Evolutionary conservation across 768 basidiomycete species (phyloP), one percentile per base, ranked within the genome.

Genomic region (Termitomyces sp.): DNA sequence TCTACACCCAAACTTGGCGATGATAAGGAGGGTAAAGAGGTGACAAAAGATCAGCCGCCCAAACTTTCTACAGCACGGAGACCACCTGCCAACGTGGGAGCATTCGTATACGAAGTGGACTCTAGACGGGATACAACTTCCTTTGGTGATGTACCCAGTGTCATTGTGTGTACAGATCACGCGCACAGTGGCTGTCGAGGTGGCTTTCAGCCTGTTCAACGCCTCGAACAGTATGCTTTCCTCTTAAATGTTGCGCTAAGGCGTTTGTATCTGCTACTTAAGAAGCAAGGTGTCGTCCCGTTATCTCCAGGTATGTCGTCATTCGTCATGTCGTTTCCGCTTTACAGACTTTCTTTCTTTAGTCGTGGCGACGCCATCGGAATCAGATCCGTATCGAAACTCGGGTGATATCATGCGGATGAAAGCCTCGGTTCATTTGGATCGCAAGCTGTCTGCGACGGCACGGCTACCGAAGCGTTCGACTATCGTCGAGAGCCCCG

Each of bases 181-280:
- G 85, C 80, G 8, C 85, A 87, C 67, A 64, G 73, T 27, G 81
- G 80, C 16, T 91, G 88, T 65, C 77, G 83, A 56, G 67, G 72
- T 24, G 94, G 95, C 12, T 98, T 98, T 72, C 90, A 92, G 67
- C 80, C 91, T 18, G 97, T 97, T 16, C 93, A 95, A 59, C 80
- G 96, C 56, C 74, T 99, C 61, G 97, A 99, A 76, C 97, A 99
- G 69, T 99, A 97, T 70, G 92, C 97, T 2, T 99, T 95, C 78
- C 74, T 99, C 56, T 77, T 99, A 53, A 98, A 98, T 67, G 97
- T 98, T 24, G 97, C 96, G 20, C 77, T 99, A 55, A 80, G 95
- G 63, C 82, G 96, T 66, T 76, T 99, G 53, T 98, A 94, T 72
- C 81, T 92, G 31, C 80, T 91, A 37, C 74, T 92, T 66, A 91